Evolutionary conservation across 129 eudicot genomes (phyloP).

Genomic region (Lactuca sativa): DNA sequence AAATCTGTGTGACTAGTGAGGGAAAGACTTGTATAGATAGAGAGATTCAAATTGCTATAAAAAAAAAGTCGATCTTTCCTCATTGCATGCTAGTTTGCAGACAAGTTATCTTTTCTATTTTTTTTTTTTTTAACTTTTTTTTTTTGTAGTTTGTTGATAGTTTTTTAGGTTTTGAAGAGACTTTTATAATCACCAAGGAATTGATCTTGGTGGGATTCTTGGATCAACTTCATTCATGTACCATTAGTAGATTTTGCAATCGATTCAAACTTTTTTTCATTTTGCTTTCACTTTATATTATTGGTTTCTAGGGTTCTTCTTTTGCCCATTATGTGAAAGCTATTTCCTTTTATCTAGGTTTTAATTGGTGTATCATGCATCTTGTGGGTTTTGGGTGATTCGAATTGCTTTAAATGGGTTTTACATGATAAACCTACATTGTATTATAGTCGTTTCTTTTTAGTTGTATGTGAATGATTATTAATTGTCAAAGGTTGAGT

Average conservation of each 20-base stretch:
- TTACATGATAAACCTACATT: too few species aligned
- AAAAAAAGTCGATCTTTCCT: slow-evolving; percentile 28
- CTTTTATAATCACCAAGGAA: slow-evolving; percentile 27
- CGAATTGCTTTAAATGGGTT: neutral
- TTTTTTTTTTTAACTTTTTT: neutral
- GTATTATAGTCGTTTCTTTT: too few species aligned
- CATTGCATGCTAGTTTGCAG: slow-evolving; percentile 28
- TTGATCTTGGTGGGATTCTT: slow-evolving; percentile 30
- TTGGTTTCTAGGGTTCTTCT: neutral
- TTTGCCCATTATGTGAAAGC: neutral
- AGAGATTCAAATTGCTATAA: slow-evolving; percentile 22
- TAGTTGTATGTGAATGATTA: neutral
- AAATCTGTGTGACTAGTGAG: slow-evolving; percentile 15
- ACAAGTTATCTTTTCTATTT: neutral
- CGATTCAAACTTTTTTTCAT: slow-evolving; percentile 6
- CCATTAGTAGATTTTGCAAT: slow-evolving; percentile 19
- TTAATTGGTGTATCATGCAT: neutral
- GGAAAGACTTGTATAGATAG: slow-evolving; percentile 27
- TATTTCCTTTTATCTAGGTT: neutral
- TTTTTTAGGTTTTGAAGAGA: slow-evolving; percentile 8
- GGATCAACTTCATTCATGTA: slow-evolving; percentile 27
- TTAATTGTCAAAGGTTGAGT: neutral
- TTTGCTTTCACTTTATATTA: neutral
- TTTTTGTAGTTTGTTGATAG: slow-evolving; percentile 28
- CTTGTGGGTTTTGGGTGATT: neutral